Base-by-base conservation (phyloP, 2,329 filamentous ascomycete species). In the Cladosporium oxysporum region DNA sequence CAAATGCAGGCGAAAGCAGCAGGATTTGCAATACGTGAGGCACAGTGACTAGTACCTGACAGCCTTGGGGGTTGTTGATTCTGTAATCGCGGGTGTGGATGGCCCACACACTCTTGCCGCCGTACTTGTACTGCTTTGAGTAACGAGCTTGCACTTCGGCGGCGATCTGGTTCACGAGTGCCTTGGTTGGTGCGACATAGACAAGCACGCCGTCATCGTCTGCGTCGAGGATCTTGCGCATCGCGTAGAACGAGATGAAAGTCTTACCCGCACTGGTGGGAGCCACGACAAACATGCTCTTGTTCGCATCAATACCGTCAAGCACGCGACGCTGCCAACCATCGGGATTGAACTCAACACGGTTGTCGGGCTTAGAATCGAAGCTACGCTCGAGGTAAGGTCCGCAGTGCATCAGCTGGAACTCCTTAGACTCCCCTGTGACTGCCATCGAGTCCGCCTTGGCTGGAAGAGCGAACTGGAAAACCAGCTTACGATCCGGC, bases 231-330 rank as follows among this genome's bases (percentile, higher is more conserved):
- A 93, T 81, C 73, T 91, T 88, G 72, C 90, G 89, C 89, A 93
- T 94, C 1, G 91, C 91, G 71, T 94, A 93, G 76, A 93, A 94
- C 0, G 87, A 90, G 66, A 93, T 93, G 75, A 93, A 94, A 0
- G 91, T 94, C 76, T 93, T 94, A 69, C 91, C 91, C 0, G 91
- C 88, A 28, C 88, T 91, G 0, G 91, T 94, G 0, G 91, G 91
- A 0, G 91, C 91, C 10, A 93, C 87, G 0, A 92, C 89, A 66
- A 93, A 88, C 0, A 92, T 79, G 70, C 89, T 92, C 69, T 88
- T 85, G 63, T 90, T 82, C 0, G 82, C 83, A 74, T 94, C 91
- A 44, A 93, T 88, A 47, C 87, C 85, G 68, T 94, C 89, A 0
- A 94, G 81, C 0, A 93, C 90, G 44, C 86, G 82, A 64, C 89